Conservation (phyloP, 1,284 basidiomycete genomes). For the Trichosporon coremiiforme region DNA sequence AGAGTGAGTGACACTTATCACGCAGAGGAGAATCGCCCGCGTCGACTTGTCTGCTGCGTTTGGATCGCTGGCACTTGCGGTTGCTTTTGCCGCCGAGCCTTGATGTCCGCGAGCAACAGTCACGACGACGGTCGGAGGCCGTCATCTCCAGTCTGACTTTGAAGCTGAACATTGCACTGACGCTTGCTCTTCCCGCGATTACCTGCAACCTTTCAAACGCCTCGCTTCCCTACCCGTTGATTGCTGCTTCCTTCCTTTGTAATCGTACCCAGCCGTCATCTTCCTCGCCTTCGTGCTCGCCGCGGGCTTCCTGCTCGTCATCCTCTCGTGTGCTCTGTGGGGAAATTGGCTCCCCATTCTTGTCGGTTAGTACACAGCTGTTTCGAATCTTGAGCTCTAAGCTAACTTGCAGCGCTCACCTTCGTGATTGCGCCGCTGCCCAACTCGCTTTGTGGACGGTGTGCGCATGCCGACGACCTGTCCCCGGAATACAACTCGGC, state of each 20-base stretch:
- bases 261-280: constrained; percentile 70
- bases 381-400: neutral
- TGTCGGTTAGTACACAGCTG: constrained; percentile 71
- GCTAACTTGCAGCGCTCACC: constrained; percentile 69
- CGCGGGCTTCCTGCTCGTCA: constrained; percentile 94
- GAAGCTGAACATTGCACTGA: neutral
- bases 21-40: neutral
- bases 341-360: constrained; percentile 95
- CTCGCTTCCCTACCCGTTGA: too few relatives aligned
- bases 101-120: too few relatives aligned
- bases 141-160: too few relatives aligned
- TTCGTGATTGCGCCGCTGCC: constrained; percentile 95
- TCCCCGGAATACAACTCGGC: constrained; percentile 63
- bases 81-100: too few relatives aligned
- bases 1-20: constrained; percentile 37
- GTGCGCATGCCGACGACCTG: constrained; percentile 61
- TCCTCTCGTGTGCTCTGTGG: constrained; percentile 95
- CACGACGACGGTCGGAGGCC: too few relatives aligned
- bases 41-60: neutral
- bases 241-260: too few relatives aligned
- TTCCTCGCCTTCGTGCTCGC: constrained; percentile 94
- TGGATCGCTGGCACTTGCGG: too few relatives aligned
- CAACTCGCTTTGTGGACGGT: constrained; percentile 71
- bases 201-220: neutral
- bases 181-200: neutral